These are phyloP conservation scores for Mycena olivaceomarginata DNA, from an alignment of 768 basidiomycete genomes.

Conservation along the genomic window DNA sequence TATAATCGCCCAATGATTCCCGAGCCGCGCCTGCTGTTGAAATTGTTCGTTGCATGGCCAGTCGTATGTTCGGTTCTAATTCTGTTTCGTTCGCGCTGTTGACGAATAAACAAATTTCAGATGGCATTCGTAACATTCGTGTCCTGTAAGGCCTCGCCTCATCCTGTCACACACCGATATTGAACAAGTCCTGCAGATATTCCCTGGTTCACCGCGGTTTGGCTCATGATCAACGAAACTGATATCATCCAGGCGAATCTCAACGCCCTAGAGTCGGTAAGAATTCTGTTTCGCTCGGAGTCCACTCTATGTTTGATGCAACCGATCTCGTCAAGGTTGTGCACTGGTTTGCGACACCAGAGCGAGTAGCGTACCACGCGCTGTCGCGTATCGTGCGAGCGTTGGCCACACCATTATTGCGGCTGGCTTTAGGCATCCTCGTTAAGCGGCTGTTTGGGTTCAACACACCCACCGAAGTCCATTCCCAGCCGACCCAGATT, in stretches of 20 bases:
- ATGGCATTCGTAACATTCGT: constrained; percentile 51
- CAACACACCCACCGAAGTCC: constrained; percentile 50
- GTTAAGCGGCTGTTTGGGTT: constrained; percentile 64
- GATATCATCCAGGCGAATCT: constrained; percentile 47
- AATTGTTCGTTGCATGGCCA: constrained; percentile 62
- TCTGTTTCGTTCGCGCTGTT: too few species aligned
- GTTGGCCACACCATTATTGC: constrained; percentile 58
- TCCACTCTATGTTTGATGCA: too few species aligned
- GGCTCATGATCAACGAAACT: constrained; percentile 59
- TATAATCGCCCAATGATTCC: constrained; percentile 60
- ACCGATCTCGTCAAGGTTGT: constrained; percentile 48
- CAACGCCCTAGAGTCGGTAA: constrained; percentile 58
- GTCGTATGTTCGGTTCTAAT: constrained; percentile 34
- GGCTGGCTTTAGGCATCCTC: constrained; percentile 59
- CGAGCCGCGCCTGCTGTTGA: constrained; percentile 56
- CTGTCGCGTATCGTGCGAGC: constrained; percentile 62
- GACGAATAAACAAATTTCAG: constrained; percentile 43
- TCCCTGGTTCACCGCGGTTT: constrained; percentile 65
- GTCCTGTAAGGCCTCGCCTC: constrained; percentile 52
- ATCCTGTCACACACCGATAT: not conserved
- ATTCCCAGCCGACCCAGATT: constrained; percentile 53
- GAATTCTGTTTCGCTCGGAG: too few species aligned
- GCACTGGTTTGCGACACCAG: constrained; percentile 63
- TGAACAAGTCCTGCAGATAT: constrained; percentile 52
- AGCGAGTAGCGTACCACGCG: constrained; percentile 64